Conservation (phyloP, 2,329 filamentous ascomycete species). For the Exophiala aquamarina region DNA sequence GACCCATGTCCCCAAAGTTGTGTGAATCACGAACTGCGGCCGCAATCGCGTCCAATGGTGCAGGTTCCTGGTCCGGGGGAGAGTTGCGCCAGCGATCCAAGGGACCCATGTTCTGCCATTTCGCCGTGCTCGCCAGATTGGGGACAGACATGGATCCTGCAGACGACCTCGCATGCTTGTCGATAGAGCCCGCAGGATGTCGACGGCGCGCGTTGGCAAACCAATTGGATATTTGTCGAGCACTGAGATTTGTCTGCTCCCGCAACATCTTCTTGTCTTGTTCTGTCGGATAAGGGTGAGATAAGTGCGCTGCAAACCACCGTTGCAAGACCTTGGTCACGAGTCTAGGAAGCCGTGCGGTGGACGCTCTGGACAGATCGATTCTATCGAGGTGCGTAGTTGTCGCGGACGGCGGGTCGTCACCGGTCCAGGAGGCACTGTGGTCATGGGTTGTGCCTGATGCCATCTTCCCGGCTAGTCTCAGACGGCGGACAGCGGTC, state of each 20-base stretch:
- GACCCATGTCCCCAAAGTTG: neutral
- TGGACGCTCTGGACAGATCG: neutral
- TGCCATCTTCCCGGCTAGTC: neutral
- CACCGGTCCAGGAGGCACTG: neutral
- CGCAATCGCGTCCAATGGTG: neutral
- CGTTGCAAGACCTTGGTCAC: neutral
- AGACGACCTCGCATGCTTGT: neutral
- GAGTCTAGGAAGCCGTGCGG: neutral
- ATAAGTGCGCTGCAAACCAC: neutral
- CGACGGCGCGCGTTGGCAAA: conserved; percentile 4
- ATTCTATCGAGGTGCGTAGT: neutral
- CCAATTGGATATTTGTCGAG: neutral
- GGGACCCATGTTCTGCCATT: neutral
- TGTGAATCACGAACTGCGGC: neutral
- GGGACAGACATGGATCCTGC: neutral
- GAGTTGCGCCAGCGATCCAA: neutral
- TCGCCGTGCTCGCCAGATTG: neutral
- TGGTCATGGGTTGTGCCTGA: neutral
- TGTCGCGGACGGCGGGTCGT: neutral
- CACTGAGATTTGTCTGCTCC: neutral
- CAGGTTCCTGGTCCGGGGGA: neutral
- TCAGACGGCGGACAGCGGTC: neutral
- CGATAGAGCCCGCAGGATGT: neutral
- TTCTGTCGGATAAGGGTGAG: neutral
- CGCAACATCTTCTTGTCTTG: conserved; percentile 1